Percentiles rank a stretch among this genome's conserved stretches.
Evolutionary conservation across 768 basidiomycete species (phyloP).

Genomic region (Pulveroboletus sp.): DNA sequence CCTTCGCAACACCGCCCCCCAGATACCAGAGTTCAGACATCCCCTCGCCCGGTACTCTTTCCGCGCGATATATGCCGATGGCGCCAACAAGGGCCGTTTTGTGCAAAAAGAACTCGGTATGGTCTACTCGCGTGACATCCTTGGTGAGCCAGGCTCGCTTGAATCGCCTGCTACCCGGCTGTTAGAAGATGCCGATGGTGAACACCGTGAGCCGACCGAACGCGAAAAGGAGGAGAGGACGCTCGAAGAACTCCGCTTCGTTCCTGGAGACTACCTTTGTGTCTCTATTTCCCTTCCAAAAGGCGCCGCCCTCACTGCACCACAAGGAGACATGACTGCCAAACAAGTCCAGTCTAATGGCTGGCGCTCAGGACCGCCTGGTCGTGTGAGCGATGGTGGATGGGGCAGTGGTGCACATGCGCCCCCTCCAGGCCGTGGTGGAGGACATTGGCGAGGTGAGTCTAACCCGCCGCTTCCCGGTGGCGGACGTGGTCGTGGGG

Average conservation of each 20-base stretch:
- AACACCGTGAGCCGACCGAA: slow-evolving; percentile 34
- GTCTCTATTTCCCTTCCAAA: slow-evolving; percentile 75
- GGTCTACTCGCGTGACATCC: slow-evolving; percentile 80
- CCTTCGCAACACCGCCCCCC: slow-evolving; percentile 66
- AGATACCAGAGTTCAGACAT: slow-evolving; percentile 68
- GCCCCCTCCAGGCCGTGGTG: slow-evolving; percentile 42
- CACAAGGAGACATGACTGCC: slow-evolving; percentile 44
- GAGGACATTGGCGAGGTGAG: slow-evolving; percentile 73
- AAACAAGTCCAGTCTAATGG: slow-evolving; percentile 33
- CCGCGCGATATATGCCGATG: slow-evolving; percentile 74
- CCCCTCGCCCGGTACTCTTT: slow-evolving; percentile 80
- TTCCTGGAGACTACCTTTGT: slow-evolving; percentile 76
- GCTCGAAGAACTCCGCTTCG: slow-evolving; percentile 72
- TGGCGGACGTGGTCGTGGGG: slow-evolving; percentile 42
- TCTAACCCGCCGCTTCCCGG: slow-evolving; percentile 46
- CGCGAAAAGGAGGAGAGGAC: slow-evolving; percentile 62
- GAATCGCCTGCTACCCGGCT: slow-evolving; percentile 55
- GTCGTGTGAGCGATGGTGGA: slow-evolving; percentile 41
- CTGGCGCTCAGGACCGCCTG: slow-evolving; percentile 34
- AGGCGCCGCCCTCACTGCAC: slow-evolving; percentile 39
- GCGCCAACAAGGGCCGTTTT: slow-evolving; percentile 64
- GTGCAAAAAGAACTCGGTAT: slow-evolving; percentile 75
- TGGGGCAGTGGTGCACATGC: slow-evolving; percentile 41
- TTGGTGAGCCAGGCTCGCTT: slow-evolving; percentile 70
- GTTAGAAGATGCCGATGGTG: slow-evolving; percentile 42